These are phyloP conservation scores for Ophiocordyceps camponoti-rufipedis DNA, from an alignment of 2,329 filamentous ascomycete species.

Conservation along the genomic window DNA sequence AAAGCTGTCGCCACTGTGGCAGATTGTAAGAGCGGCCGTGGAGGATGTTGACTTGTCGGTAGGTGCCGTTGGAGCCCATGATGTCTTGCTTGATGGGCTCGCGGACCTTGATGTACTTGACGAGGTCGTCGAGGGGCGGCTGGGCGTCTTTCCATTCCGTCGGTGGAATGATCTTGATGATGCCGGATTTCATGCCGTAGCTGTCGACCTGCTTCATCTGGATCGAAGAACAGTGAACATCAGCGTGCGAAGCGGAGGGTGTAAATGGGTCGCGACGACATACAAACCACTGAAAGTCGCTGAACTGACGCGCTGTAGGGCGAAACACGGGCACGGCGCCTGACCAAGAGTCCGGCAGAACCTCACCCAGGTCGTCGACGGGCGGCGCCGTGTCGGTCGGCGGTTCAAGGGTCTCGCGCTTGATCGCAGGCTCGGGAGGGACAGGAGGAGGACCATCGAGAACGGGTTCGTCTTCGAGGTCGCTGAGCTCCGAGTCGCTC, in stretches of 20 bases:
- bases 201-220: slow-evolving; percentile 69
- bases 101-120: slow-evolving; percentile 85
- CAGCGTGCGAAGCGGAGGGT: slow-evolving; percentile 4
- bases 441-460: slow-evolving; percentile 14
- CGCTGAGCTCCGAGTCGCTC: slow-evolving; percentile 48
- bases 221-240: slow-evolving; percentile 1
- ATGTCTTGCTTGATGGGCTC: slow-evolving; percentile 98
- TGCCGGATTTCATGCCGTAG: slow-evolving; percentile 94
- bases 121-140: slow-evolving; percentile 60
- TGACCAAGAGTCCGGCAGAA: slow-evolving; percentile 76
- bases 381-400: slow-evolving; percentile 14
- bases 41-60: slow-evolving; percentile 92
- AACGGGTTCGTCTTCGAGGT: slow-evolving; percentile 38
- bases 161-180: slow-evolving; percentile 89
- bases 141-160: slow-evolving; percentile 79
- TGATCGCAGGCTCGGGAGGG: background rate
- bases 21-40: slow-evolving; percentile 93
- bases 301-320: slow-evolving; percentile 89
- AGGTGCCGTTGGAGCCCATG: slow-evolving; percentile 85
- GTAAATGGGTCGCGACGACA: slow-evolving; percentile 11
- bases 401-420: slow-evolving; percentile 3
- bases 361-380: slow-evolving; percentile 53
- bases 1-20: slow-evolving; percentile 86
- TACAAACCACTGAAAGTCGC: slow-evolving; percentile 83
- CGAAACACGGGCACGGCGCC: slow-evolving; percentile 87